Evolutionary conservation across 2,329 filamentous ascomycete genomes (phyloP), one percentile per base, ranked within the genome.

Genomic region (Penicillium palitans): DNA sequence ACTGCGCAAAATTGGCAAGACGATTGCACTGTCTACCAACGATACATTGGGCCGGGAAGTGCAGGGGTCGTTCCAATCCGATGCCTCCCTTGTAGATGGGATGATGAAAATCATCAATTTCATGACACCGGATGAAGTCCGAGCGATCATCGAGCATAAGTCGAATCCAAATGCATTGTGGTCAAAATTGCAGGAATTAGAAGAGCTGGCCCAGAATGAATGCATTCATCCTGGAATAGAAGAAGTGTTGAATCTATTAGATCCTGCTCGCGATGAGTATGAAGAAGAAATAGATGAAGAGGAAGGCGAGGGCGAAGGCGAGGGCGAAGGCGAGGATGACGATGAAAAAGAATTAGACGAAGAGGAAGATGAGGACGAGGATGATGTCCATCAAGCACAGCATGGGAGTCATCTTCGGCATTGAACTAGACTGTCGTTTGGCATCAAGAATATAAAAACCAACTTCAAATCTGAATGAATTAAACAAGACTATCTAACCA

Each of bases 1-100:
- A 3, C 54, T 66, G 2, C 57, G 60, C 29, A 66, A 66, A 45
- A 66, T 66, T 21, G 66, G 58, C 13, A 64, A 66, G 58, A 63
- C 48, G 2, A 64, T 64, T 51, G 35, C 39, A 4, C 50, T 64
- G 10, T 61, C 54, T 25, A 5, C 13, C 4, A 29, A 21, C 9
- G 50, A 61, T 54, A 37, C 41, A 4, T 3, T 67, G 19, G 57
- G 47, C 4, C 52, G 48, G 27, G 63, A 68, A 40, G 59, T 67
- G 25, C 61, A 55, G 24, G 52, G 59, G 17, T 12, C 19, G 6
- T 68, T 61, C 27, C 37, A 57, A 25, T 55, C 24, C 10, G 51
- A 59, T 48, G 1, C 10, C 1, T 21, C 21, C 24, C 35, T 68
- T 31, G 63, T 58, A 13, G 37, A 48, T 12, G 61, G 42, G 24